Percentiles rank a stretch among this genome's conserved stretches.
phyloP scores from a whole-genome alignment of 1,284 basidiomycete genomes.

The Trametes pubescens region DNA sequence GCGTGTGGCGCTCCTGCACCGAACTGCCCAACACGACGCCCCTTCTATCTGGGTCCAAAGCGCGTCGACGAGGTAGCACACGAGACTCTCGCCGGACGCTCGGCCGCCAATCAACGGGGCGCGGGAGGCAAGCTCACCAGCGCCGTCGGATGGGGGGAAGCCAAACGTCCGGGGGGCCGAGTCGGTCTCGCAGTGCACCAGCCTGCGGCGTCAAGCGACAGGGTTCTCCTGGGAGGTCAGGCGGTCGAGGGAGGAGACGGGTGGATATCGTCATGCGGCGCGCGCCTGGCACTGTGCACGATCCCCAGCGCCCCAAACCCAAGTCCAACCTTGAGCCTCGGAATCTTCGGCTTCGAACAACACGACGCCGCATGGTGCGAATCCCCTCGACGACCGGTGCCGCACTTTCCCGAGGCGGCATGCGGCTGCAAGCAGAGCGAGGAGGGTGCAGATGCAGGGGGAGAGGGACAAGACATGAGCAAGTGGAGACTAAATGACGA shows the following conservation, averaged over 20 bases:
- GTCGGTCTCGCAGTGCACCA: conserved; percentile 40
- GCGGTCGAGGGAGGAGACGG: conserved; percentile 23
- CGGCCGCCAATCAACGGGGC: conserved; percentile 51
- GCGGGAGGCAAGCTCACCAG: conserved; percentile 31
- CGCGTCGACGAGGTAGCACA: conserved; percentile 24
- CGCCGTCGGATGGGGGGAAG: conserved; percentile 34
- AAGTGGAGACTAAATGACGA: conserved; percentile 28
- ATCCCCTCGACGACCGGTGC: conserved; percentile 27
- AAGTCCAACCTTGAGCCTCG: conserved; percentile 18
- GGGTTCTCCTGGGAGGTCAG: conserved; percentile 45
- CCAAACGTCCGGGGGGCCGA: conserved; percentile 16
- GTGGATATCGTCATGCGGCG: conserved; percentile 24
- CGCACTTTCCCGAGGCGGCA: conserved; percentile 33
- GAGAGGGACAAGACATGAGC: conserved; percentile 27
- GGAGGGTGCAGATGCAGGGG: conserved; percentile 20
- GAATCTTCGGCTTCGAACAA: conserved; percentile 26
- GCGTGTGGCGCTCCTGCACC: conserved; percentile 16
- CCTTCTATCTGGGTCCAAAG: conserved; percentile 22
- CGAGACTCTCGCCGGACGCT: conserved; percentile 26
- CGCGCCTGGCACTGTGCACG: conserved; percentile 41
- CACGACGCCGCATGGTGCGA: conserved; percentile 20
- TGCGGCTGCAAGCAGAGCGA: conserved; percentile 29
- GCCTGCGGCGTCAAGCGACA: conserved; percentile 56
- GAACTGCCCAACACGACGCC: conserved; percentile 7
- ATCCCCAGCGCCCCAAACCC: conserved; percentile 30